Conservation (phyloP, 345 rosid species). For the Excoecaria cochinchinensis region DNA sequence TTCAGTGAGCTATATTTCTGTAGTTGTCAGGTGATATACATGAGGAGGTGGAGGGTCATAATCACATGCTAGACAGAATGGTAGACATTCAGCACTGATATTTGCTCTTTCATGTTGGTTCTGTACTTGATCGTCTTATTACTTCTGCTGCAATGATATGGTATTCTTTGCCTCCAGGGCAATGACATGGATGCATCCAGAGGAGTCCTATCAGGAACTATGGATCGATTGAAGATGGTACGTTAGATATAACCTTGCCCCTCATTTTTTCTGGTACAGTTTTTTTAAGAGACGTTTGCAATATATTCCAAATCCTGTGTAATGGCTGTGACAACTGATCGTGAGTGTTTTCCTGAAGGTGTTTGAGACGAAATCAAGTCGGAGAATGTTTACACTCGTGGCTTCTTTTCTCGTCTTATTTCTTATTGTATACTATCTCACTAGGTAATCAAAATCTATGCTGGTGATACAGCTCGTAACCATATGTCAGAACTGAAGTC, state of each 20-base stretch:
- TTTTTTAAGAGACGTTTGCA: background rate
- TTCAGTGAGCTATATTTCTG: conserved; percentile 17
- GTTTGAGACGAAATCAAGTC: conserved; percentile 90
- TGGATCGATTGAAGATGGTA: conserved; percentile 95
- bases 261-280: background rate
- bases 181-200: conserved; percentile 95
- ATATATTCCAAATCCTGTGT: background rate
- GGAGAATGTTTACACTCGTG: conserved; percentile 81
- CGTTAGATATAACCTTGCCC: background rate
- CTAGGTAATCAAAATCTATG: conserved; percentile 44
- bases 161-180: conserved; percentile 49
- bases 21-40: conserved; percentile 88
- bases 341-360: conserved; percentile 43
- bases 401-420: conserved; percentile 83
- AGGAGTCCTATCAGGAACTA: conserved; percentile 87
- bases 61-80: conserved; percentile 84
- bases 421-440: conserved; percentile 77
- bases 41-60: conserved; percentile 87
- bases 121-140: background rate
- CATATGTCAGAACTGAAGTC: conserved; percentile 23
- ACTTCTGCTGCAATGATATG: conserved; percentile 22
- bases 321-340: conserved; percentile 4
- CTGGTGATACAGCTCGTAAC: conserved; percentile 14
- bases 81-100: conserved; percentile 33
- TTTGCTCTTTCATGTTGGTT: background rate